A percentile compares a stretch with the other conserved stretches of the same genome.
Evolutionary conservation across 441 rosid species (phyloP).

Genomic region (Erodium chrysanthum): DNA sequence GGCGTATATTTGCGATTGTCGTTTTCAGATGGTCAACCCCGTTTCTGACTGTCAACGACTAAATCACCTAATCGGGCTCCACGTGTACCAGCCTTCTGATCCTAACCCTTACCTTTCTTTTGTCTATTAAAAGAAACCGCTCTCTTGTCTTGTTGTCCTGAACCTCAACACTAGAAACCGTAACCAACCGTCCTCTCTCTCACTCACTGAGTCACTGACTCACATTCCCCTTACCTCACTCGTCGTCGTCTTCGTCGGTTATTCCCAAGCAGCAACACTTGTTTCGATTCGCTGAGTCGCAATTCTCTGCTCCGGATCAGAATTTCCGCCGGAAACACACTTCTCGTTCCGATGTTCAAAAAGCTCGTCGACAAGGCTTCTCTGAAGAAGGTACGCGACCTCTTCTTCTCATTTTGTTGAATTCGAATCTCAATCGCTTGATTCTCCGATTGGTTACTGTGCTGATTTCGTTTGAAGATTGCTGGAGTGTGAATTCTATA

Average conservation of each 20-base stretch:
- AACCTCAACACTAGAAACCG: conserved; percentile 14
- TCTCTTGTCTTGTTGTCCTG: conserved; percentile 4
- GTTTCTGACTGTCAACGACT: neutral
- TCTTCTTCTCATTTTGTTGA: neutral
- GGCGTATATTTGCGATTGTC: neutral
- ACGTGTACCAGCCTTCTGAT: conserved; percentile 24
- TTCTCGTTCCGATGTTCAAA: neutral
- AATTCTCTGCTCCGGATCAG: neutral
- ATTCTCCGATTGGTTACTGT: neutral
- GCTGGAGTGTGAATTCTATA: neutral
- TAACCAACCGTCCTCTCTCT: conserved; percentile 22
- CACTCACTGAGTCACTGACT: neutral
- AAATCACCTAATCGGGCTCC: conserved; percentile 23
- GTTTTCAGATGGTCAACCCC: conserved; percentile 15
- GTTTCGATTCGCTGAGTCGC: neutral
- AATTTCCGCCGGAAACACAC: conserved; percentile 1
- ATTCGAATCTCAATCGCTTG: neutral
- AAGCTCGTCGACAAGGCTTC: conserved; percentile 18
- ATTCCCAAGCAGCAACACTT: neutral
- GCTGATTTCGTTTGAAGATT: neutral
- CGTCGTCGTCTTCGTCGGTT: conserved; percentile 9
- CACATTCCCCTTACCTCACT: neutral
- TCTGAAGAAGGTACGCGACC: conserved; percentile 2
- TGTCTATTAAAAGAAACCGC: conserved; percentile 13
- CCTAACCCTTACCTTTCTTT: neutral